A percentile compares a stretch with the other conserved stretches of the same genome.
phyloP scores from a whole-genome alignment of 2,329 filamentous ascomycete species.

The Sclerotinia glacialis region DNA sequence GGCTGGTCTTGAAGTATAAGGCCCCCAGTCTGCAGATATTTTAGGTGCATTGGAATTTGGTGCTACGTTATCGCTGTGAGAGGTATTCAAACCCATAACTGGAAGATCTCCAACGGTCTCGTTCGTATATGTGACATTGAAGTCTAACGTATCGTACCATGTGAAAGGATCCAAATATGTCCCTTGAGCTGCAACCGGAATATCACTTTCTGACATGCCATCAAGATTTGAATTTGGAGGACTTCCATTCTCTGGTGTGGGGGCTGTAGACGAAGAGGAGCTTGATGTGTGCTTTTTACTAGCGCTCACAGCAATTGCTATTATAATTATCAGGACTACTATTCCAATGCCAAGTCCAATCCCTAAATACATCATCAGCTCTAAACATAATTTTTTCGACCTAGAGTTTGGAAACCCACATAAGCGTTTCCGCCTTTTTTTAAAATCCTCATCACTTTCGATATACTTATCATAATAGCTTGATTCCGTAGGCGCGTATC shows the following conservation, averaged over 20 bases:
- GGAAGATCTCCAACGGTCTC: constrained; percentile 81
- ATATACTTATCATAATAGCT: constrained; percentile 10
- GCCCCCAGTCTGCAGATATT: constrained; percentile 70
- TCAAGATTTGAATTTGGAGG: constrained; percentile 48
- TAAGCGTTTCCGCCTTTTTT: constrained; percentile 56
- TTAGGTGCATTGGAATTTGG: constrained; percentile 79
- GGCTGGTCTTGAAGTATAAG: constrained; percentile 75
- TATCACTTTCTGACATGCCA: constrained; percentile 47
- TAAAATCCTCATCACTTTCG: constrained; percentile 21
- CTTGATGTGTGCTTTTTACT: constrained; percentile 56
- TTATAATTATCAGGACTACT: constrained; percentile 62
- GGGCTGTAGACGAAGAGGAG: constrained; percentile 27
- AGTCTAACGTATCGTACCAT: constrained; percentile 86
- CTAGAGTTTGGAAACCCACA: constrained; percentile 46
- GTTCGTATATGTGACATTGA: constrained; percentile 92
- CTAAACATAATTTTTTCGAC: background rate
- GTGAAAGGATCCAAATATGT: constrained; percentile 84
- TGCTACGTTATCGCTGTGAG: constrained; percentile 78
- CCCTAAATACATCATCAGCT: constrained; percentile 33
- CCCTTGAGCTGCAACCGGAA: constrained; percentile 63
- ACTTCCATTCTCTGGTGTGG: constrained; percentile 26
- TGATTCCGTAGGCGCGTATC: constrained; percentile 19
- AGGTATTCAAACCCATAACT: constrained; percentile 80
- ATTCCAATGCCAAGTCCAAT: constrained; percentile 55
- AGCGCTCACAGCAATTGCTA: constrained; percentile 63